phyloP scores from a whole-genome alignment of 306 rosid species.

The Cicer cuneatum region DNA sequence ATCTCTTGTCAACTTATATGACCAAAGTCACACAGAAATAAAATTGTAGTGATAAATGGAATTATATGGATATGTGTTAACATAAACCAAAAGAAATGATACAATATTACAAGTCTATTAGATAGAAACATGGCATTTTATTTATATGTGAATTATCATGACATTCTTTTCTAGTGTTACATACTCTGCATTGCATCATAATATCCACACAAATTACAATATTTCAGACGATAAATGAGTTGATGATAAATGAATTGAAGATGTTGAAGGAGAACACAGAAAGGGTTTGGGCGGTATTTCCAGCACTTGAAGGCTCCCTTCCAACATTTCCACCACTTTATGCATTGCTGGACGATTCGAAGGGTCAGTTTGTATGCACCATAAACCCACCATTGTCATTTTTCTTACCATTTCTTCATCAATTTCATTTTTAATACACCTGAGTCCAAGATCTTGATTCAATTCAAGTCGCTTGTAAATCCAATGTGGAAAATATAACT shows the following conservation, averaged over 20 bases:
- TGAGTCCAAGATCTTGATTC: slow-evolving; percentile 39
- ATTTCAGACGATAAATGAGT: background rate
- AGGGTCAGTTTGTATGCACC: slow-evolving; percentile 48
- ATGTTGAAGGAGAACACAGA: slow-evolving; percentile 35
- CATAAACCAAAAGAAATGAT: background rate
- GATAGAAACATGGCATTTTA: background rate
- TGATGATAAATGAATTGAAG: background rate
- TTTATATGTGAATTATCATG: background rate
- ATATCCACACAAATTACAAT: background rate
- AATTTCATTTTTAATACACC: slow-evolving; percentile 13
- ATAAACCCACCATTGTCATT: slow-evolving; percentile 49
- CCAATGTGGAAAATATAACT: slow-evolving; percentile 54
- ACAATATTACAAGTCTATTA: background rate
- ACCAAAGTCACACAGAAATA: too few relatives aligned
- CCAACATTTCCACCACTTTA: slow-evolving; percentile 50
- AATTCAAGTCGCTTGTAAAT: slow-evolving; percentile 45
- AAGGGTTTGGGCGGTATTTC: slow-evolving; percentile 44
- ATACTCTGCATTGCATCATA: background rate
- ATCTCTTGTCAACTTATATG: too few relatives aligned
- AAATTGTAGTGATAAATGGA: too few relatives aligned
- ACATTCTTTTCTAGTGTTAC: background rate
- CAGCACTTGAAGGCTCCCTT: slow-evolving; percentile 30
- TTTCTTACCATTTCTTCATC: slow-evolving; percentile 43
- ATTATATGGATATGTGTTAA: too few relatives aligned
- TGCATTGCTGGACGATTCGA: slow-evolving; percentile 42